Base-by-base conservation (phyloP, 805 yeast species). In the Ogataea thermomethanolica region DNA sequence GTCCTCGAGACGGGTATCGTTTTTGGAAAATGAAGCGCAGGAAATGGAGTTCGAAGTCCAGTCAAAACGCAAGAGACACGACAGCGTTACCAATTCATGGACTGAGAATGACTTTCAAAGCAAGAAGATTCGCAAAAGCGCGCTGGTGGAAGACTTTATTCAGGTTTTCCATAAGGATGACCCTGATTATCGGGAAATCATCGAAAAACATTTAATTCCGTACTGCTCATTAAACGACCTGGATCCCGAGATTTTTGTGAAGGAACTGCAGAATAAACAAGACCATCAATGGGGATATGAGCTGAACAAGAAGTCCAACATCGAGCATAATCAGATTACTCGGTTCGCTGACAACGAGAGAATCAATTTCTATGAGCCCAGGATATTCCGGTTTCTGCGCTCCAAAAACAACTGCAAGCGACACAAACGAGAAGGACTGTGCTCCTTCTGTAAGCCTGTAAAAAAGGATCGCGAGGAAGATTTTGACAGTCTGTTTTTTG, bases 401-500 rank as follows among this genome's bases (percentile, higher is more conserved):
- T 11, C 43, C 10, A 43, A 37, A 2, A 37, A 39, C 25, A 21
- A 37, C 10, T 22, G 39, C 32, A 40, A 37, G 28, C 36, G 48
- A 21, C 48, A 44, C 31, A 44, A 41, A 48, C 25, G 58, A 37
- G 44, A 49, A 31, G 55, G 54, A 2, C 31, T 53, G 24, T 53
- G 57, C 25, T 52, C 55, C 5, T 53, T 49, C 34, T 53, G 57
- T 37, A 39, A 40, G 39, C 48, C 48, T 9, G 25, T 44, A 29
- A 36, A 30, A 6, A 27, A 37, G 14, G 47, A 48, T 22, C 37
- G 26, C 25, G 30, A 29, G 21, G 33, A 38, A 25, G 36, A 40
- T 36, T 40, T 42, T 20, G 37, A 48, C 24, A 39, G 30, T 14
- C 25, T 41, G 7, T 55, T 55, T 35, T 45, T 45, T 29, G 54